Evolutionary conservation across 768 basidiomycete species (phyloP).

Genomic region (Wakefieldia striispora): DNA sequence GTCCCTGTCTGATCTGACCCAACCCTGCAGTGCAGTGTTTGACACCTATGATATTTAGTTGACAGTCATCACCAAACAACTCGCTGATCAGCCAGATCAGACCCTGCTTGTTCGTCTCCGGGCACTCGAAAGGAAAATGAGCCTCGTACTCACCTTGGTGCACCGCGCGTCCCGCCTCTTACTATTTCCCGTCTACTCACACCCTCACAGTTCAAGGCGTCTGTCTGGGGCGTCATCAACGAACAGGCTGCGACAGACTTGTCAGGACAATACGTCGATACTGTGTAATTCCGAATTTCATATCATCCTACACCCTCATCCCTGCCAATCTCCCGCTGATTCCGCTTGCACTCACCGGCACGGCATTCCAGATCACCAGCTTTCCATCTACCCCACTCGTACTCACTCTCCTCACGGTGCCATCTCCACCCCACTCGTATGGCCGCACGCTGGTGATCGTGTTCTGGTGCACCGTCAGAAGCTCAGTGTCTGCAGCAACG

Average conservation of each 20-base stretch:
- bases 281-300: slow-evolving; percentile 4
- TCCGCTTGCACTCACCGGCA: slow-evolving; percentile 43
- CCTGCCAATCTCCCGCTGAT: slow-evolving; percentile 51
- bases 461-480: slow-evolving; percentile 94
- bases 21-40: neutral
- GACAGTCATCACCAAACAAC: slow-evolving; percentile 59
- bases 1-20: slow-evolving; percentile 18
- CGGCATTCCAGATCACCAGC: slow-evolving; percentile 88
- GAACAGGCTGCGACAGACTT: slow-evolving; percentile 50
- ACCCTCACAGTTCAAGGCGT: slow-evolving; percentile 79
- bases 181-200: slow-evolving; percentile 5
- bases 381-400: slow-evolving; percentile 94
- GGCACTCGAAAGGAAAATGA: slow-evolving; percentile 90
- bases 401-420: slow-evolving; percentile 71
- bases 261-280: slow-evolving; percentile 18
- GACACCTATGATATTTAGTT: slow-evolving; percentile 41
- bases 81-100: slow-evolving; percentile 77
- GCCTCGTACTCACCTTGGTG: slow-evolving; percentile 89
- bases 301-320: slow-evolving; percentile 39
- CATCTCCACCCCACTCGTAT: slow-evolving; percentile 55
- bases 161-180: neutral
- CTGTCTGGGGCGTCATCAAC: slow-evolving; percentile 92
- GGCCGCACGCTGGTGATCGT: slow-evolving; percentile 91
- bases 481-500: slow-evolving; percentile 58
- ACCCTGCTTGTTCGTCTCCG: slow-evolving; percentile 72